Percentiles rank a stretch among this genome's conserved stretches.
phyloP scores from a whole-genome alignment of 805 yeast species.

The Spathaspora arborariae region DNA sequence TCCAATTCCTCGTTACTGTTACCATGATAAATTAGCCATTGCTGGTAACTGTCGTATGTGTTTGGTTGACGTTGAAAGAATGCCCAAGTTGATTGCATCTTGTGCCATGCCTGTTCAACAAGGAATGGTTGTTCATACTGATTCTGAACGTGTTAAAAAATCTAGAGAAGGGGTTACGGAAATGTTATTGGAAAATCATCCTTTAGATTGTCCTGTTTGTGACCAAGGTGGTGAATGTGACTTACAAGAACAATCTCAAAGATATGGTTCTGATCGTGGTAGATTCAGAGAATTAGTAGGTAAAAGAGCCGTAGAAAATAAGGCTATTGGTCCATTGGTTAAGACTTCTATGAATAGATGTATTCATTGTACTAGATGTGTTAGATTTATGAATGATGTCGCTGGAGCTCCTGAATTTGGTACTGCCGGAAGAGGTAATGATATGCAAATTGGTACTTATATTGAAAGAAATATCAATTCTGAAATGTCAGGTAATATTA shows the following conservation, averaged over 20 bases:
- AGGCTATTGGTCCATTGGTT: constrained; percentile 84
- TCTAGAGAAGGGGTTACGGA: constrained; percentile 91
- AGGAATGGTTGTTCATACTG: constrained; percentile 84
- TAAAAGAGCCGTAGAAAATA: constrained; percentile 86
- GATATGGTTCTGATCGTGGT: constrained; percentile 85
- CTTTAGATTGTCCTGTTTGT: constrained; percentile 88
- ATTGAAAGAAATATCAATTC: constrained; percentile 80
- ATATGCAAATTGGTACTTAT: constrained; percentile 87
- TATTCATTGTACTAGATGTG: constrained; percentile 90
- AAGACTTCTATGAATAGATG: constrained; percentile 91
- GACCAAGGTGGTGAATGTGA: constrained; percentile 96
- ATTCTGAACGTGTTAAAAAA: constrained; percentile 71
- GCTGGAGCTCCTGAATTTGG: constrained; percentile 94
- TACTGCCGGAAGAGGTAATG: constrained; percentile 86
- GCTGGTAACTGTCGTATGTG: constrained; percentile 96
- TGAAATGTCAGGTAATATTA: constrained; percentile 81
- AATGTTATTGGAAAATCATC: constrained; percentile 83
- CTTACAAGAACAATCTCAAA: constrained; percentile 78
- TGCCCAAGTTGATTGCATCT: constrained; percentile 86
- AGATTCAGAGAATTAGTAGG: constrained; percentile 78
- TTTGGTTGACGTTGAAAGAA: constrained; percentile 82
- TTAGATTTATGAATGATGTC: constrained; percentile 82
- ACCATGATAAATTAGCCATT: constrained; percentile 84
- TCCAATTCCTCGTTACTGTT: constrained; percentile 83
- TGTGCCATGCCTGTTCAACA: constrained; percentile 90